Conservation (phyloP, 805 yeast species). For the Sugiyamaella valdiviana region DNA sequence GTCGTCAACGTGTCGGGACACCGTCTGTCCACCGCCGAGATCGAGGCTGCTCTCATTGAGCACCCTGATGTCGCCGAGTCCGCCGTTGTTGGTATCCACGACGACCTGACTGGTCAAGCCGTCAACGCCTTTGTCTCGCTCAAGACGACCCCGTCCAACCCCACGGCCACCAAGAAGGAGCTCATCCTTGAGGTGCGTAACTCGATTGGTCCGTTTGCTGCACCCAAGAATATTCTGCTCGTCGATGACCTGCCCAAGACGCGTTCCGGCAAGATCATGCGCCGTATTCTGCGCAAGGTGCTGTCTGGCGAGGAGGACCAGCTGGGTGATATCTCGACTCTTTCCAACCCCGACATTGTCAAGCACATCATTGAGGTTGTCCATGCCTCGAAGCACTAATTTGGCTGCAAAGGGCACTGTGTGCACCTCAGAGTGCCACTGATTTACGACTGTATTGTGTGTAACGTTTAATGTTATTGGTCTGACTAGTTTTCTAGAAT, state of each 20-base stretch:
- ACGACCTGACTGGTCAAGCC: slow-evolving; percentile 96
- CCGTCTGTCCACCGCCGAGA: slow-evolving; percentile 93
- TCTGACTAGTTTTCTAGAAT: too few species aligned
- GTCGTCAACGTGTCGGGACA: slow-evolving; percentile 97
- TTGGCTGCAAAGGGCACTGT: background rate
- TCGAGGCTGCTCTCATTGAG: slow-evolving; percentile 83
- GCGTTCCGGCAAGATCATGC: slow-evolving; percentile 96
- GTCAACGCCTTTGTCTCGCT: slow-evolving; percentile 90
- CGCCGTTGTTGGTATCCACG: slow-evolving; percentile 94
- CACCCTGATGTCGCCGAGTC: slow-evolving; percentile 79
- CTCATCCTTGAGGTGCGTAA: slow-evolving; percentile 82
- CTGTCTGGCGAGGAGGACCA: slow-evolving; percentile 84
- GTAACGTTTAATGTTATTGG: background rate
- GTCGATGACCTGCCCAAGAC: slow-evolving; percentile 96
- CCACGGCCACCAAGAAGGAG: slow-evolving; percentile 49
- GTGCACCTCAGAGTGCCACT: background rate
- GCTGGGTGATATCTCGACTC: slow-evolving; percentile 86
- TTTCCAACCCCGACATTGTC: slow-evolving; percentile 80
- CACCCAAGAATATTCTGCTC: slow-evolving; percentile 79
- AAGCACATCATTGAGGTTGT: slow-evolving; percentile 68
- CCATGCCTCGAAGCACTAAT: slow-evolving; percentile 8
- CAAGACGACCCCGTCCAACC: slow-evolving; percentile 44
- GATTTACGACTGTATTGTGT: background rate
- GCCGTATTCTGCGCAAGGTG: slow-evolving; percentile 91
- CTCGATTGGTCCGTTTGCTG: slow-evolving; percentile 88